Evolutionary conservation across 2,329 filamentous ascomycete genomes (phyloP).

Genomic region (Drechmeria coniospora): DNA sequence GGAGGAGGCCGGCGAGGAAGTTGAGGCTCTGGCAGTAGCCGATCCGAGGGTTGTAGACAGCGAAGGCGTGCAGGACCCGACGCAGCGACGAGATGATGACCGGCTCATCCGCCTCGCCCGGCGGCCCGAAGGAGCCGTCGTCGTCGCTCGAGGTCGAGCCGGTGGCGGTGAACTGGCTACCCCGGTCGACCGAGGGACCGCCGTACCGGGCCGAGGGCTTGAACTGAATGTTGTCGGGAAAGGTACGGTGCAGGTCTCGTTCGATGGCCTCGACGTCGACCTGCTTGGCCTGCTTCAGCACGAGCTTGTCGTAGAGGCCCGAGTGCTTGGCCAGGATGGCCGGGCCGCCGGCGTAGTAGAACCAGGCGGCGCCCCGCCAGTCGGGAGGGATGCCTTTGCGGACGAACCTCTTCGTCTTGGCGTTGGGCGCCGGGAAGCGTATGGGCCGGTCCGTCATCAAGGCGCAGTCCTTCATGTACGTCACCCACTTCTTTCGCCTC

Average conservation of each 20-base stretch:
- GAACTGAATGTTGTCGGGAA: conserved; percentile 86
- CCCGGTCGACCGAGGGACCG: conserved; percentile 14
- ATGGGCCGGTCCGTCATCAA: conserved; percentile 57
- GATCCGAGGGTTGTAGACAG: conserved; percentile 78
- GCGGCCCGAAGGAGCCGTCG: conserved; percentile 18
- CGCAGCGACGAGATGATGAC: conserved; percentile 68
- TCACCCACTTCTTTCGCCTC: conserved; percentile 67
- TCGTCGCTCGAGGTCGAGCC: conserved; percentile 17
- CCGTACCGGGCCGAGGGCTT: conserved; percentile 41
- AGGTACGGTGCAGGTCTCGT: conserved; percentile 82
- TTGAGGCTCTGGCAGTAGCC: conserved; percentile 95
- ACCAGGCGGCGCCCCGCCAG: conserved; percentile 93
- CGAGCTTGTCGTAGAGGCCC: conserved; percentile 59
- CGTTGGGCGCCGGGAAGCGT: conserved; percentile 63
- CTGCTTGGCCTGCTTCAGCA: conserved; percentile 48
- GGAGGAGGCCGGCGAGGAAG: conserved; percentile 77
- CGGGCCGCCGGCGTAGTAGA: conserved; percentile 84
- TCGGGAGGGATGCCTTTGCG: conserved; percentile 89
- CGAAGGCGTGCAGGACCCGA: conserved; percentile 76
- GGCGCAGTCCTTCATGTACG: conserved; percentile 60
- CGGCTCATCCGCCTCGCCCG: conserved; percentile 41
- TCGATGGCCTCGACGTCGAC: conserved; percentile 83
- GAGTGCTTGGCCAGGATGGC: conserved; percentile 60
- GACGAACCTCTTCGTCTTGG: conserved; percentile 78
- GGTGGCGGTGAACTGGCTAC: conserved; percentile 22